A percentile compares a stretch with the other conserved stretches of the same genome.
phyloP scores from a whole-genome alignment of 164 flowering plant genomes.

The grape (Vitis vinifera) region ASM3070453v1 NC_081814.1:2175001-2175500 shows the following conservation, averaged over 20 bases:
- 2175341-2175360: constrained; percentile 89
- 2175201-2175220: background rate
- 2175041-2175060: constrained; percentile 95
- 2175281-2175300: constrained; percentile 94
- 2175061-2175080: constrained; percentile 92
- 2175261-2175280: constrained; percentile 93
- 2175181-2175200: background rate
- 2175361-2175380: constrained; percentile 93
- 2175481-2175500: background rate
- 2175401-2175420: constrained; percentile 66
- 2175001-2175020: constrained; percentile 11
- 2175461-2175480: background rate
- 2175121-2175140: constrained; percentile 89
- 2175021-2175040: constrained; percentile 64
- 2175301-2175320: constrained; percentile 94
- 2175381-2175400: constrained; percentile 50
- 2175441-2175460: background rate
- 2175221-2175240: background rate
- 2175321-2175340: constrained; percentile 82
- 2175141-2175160: background rate
- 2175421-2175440: constrained; percentile 42
- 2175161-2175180: background rate
- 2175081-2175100: constrained; percentile 88
- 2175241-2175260: constrained; percentile 86
- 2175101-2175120: constrained; percentile 81